Percentiles rank a stretch among this genome's conserved stretches.
phyloP scores from a whole-genome alignment of 495 filamentous ascomycete species.

The Pseudoneurospora amorphoporcata region DNA sequence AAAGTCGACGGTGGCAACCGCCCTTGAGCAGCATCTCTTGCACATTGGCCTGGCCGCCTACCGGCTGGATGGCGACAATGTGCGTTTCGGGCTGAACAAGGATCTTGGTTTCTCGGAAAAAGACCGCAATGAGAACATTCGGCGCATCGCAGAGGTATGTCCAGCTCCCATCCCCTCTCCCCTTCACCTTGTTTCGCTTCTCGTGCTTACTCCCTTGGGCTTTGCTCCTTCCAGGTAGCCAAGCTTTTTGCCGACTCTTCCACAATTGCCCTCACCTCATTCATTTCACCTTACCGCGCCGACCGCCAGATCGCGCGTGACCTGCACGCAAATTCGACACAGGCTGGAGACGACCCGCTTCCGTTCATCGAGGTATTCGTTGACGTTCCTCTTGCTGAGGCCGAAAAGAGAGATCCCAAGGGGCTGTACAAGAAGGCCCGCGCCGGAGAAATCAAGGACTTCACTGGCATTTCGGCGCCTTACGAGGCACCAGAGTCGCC shows the following conservation, averaged over 20 bases:
- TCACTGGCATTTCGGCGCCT: constrained; percentile 86
- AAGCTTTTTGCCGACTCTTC: constrained; percentile 90
- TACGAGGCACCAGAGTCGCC: constrained; percentile 84
- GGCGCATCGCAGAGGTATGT: constrained; percentile 75
- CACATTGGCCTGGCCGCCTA: constrained; percentile 75
- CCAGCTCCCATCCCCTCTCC: background rate
- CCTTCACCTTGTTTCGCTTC: background rate
- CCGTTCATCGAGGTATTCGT: constrained; percentile 91
- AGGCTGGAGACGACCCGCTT: constrained; percentile 45
- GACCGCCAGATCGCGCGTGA: constrained; percentile 75
- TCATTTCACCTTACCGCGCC: constrained; percentile 88
- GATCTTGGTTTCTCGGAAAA: constrained; percentile 89
- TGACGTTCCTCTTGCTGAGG: constrained; percentile 76
- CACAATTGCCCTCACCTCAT: constrained; percentile 81
- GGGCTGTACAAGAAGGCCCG: constrained; percentile 95
- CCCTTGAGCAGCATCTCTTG: constrained; percentile 90
- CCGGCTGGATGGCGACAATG: constrained; percentile 94
- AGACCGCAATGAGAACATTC: constrained; percentile 95
- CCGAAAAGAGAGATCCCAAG: constrained; percentile 94
- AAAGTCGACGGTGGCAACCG: constrained; percentile 92
- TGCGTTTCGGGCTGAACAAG: constrained; percentile 95
- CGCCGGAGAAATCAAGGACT: constrained; percentile 88
- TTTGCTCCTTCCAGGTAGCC: constrained; percentile 50
- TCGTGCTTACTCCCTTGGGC: background rate
- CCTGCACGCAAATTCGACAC: constrained; percentile 52